phyloP scores from a whole-genome alignment of 495 filamentous ascomycete genomes.

The Delitschia confertaspora region DNA sequence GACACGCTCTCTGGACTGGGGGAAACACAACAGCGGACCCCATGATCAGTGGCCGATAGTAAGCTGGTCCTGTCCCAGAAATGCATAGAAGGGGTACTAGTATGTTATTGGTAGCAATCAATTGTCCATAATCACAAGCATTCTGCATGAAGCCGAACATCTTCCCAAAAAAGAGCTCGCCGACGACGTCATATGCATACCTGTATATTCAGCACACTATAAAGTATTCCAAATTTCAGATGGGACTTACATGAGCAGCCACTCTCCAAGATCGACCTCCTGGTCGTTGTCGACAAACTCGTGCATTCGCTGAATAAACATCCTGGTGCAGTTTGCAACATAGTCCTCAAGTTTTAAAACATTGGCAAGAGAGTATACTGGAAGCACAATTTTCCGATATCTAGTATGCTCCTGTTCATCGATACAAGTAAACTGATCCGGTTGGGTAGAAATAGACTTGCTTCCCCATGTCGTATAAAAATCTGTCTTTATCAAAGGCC shows the following conservation, averaged over 20 bases:
- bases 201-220: background rate
- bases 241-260: slow-evolving; percentile 9
- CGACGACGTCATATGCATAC: slow-evolving; percentile 56
- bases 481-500: background rate
- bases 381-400: slow-evolving; percentile 2
- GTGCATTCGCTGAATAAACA: slow-evolving; percentile 3
- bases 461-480: background rate
- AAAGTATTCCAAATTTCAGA: background rate
- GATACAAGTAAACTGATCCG: slow-evolving; percentile 6
- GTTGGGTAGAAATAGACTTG: background rate
- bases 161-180: slow-evolving; percentile 57
- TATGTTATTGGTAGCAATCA: slow-evolving; percentile 22
- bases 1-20: background rate
- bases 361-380: slow-evolving; percentile 5
- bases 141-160: slow-evolving; percentile 38
- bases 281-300: slow-evolving; percentile 4
- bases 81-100: slow-evolving; percentile 1
- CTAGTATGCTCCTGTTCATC: slow-evolving; percentile 6
- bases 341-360: slow-evolving; percentile 11
- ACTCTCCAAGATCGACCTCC: slow-evolving; percentile 8
- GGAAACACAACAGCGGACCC: background rate
- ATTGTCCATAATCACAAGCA: slow-evolving; percentile 40
- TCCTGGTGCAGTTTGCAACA: background rate
- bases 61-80: background rate
- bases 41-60: slow-evolving; percentile 2